These are phyloP conservation scores for Trametes punicea DNA, from an alignment of 768 basidiomycete genomes.

Conservation along the genomic window DNA sequence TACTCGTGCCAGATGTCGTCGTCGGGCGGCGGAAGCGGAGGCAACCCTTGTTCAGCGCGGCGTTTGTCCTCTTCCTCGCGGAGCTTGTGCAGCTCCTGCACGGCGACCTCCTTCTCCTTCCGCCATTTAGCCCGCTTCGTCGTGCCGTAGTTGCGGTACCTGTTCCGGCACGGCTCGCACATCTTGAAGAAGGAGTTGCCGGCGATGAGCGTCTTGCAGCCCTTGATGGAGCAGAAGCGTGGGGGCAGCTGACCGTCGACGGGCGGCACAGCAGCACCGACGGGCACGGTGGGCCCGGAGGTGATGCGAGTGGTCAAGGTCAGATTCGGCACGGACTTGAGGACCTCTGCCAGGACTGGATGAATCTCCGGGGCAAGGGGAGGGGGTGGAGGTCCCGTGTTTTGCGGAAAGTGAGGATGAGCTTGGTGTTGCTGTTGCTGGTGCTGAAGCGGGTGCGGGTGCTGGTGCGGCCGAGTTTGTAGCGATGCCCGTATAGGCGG, in stretches of 20 bases:
- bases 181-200: conserved; percentile 32
- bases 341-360: conserved; percentile 6
- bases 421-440: not conserved
- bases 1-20: conserved; percentile 13
- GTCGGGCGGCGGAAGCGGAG: conserved; percentile 29
- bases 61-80: conserved; percentile 39
- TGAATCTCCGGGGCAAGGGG: conserved; percentile 8
- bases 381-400: conserved; percentile 7
- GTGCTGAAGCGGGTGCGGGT: not conserved
- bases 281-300: conserved; percentile 18
- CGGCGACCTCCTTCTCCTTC: conserved; percentile 40
- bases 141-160: conserved; percentile 50
- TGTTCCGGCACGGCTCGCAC: conserved; percentile 39
- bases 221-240: conserved; percentile 52
- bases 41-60: conserved; percentile 34
- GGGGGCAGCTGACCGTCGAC: conserved; percentile 21
- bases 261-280: not conserved
- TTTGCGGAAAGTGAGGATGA: not conserved
- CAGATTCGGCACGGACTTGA: conserved; percentile 12
- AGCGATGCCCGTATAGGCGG: not conserved
- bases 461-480: not conserved
- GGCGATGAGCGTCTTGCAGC: conserved; percentile 46
- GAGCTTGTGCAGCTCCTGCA: conserved; percentile 38
- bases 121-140: conserved; percentile 57
- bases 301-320: conserved; percentile 16